These are phyloP conservation scores for Lithohypha guttulata DNA, from an alignment of 2,329 filamentous ascomycete genomes.

Conservation along the genomic window DNA sequence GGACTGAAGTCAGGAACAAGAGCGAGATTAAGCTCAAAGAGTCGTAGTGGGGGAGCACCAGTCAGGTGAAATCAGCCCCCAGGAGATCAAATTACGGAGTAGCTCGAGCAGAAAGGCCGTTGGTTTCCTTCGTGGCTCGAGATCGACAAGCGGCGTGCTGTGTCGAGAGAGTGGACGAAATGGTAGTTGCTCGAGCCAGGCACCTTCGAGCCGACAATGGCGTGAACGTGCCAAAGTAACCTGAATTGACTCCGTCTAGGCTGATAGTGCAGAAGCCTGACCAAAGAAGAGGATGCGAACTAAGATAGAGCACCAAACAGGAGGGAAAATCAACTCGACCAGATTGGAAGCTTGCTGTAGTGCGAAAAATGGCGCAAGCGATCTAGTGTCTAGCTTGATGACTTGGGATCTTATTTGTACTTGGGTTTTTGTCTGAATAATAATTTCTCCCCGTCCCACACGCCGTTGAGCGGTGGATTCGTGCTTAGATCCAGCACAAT, in stretches of 20 bases:
- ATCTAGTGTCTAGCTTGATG: slow-evolving; percentile 4
- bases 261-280: slow-evolving; percentile 1
- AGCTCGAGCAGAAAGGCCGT: slow-evolving; percentile 15
- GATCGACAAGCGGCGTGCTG: slow-evolving; percentile 17
- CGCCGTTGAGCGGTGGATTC: neutral
- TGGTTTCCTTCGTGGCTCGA: slow-evolving; percentile 14
- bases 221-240: neutral
- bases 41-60: slow-evolving; percentile 14
- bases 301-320: slow-evolving; percentile 6
- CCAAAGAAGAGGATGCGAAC: neutral
- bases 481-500: neutral
- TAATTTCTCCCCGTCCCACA: no score
- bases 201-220: slow-evolving; percentile 14
- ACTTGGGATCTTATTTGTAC: slow-evolving; percentile 7
- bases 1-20: slow-evolving; percentile 14
- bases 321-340: neutral
- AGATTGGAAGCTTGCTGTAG: slow-evolving; percentile 8
- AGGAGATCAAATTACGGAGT: slow-evolving; percentile 11
- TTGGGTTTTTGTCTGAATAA: no score
- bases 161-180: no score
- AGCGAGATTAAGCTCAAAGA: slow-evolving; percentile 13
- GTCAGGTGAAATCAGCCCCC: slow-evolving; percentile 11
- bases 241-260: slow-evolving; percentile 6
- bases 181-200: slow-evolving; percentile 18
- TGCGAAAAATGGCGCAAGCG: slow-evolving; percentile 9